A percentile compares a stretch with the other conserved stretches of the same genome.
phyloP scores from a whole-genome alignment of 2,329 filamentous ascomycete species.

The Stemphylium lycopersici region DNA sequence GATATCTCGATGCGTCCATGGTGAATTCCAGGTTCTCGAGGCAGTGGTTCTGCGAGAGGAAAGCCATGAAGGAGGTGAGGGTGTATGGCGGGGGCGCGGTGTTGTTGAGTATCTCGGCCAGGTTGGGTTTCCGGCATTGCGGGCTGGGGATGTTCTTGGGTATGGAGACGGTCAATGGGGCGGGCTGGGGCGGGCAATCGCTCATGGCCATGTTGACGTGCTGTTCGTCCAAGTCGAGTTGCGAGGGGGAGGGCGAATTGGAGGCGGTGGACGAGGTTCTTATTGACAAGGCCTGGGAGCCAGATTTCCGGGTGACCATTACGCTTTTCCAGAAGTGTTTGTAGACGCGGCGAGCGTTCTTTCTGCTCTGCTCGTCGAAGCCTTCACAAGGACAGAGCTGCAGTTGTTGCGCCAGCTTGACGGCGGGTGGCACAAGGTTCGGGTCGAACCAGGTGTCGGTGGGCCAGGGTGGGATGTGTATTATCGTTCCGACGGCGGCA shows the following conservation, averaged over 20 bases:
- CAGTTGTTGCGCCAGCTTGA: slow-evolving; percentile 49
- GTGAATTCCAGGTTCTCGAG: slow-evolving; percentile 96
- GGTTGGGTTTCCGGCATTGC: slow-evolving; percentile 69
- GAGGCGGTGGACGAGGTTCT: slow-evolving; percentile 41
- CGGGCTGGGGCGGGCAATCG: slow-evolving; percentile 52
- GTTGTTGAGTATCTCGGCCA: slow-evolving; percentile 88
- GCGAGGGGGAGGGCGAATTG: slow-evolving; percentile 42
- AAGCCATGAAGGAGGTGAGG: slow-evolving; percentile 91
- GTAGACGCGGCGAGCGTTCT: slow-evolving; percentile 44
- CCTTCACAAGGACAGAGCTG: slow-evolving; percentile 43
- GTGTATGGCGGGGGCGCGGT: slow-evolving; percentile 87
- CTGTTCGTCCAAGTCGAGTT: slow-evolving; percentile 50
- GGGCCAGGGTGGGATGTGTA: slow-evolving; percentile 20
- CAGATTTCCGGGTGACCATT: slow-evolving; percentile 44
- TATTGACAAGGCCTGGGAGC: slow-evolving; percentile 37
- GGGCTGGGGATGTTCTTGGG: slow-evolving; percentile 52
- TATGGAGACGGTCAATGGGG: slow-evolving; percentile 59
- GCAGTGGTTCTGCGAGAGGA: slow-evolving; percentile 95
- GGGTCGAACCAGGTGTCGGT: slow-evolving; percentile 40
- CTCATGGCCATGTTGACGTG: slow-evolving; percentile 58
- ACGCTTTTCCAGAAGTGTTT: slow-evolving; percentile 48
- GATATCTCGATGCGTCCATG: slow-evolving; percentile 88
- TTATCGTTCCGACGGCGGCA: slow-evolving; percentile 30
- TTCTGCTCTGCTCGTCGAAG: slow-evolving; percentile 41
- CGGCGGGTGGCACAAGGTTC: slow-evolving; percentile 42